phyloP scores from a whole-genome alignment of 2,329 filamentous ascomycete species.

The Coniella vitis region DNA sequence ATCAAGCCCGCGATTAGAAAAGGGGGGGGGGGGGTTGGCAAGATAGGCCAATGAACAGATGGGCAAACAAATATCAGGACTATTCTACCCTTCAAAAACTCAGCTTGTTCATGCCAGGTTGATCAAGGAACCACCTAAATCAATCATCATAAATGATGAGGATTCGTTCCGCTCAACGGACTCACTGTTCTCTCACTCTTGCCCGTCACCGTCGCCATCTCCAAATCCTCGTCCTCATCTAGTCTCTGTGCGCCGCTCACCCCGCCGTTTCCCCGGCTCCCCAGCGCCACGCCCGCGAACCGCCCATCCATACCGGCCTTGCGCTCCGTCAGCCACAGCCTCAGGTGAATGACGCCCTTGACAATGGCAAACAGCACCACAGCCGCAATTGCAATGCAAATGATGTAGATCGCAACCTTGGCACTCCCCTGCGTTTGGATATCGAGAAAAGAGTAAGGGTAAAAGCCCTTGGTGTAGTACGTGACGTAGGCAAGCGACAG shows the following conservation, averaged over 20 bases:
- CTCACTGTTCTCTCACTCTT: slow-evolving; percentile 4
- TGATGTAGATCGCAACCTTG: slow-evolving; percentile 56
- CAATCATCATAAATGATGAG: slow-evolving; percentile 5
- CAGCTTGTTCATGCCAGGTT: too few relatives aligned
- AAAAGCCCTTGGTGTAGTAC: slow-evolving; percentile 61
- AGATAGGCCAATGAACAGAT: too few relatives aligned
- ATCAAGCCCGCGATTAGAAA: too few relatives aligned
- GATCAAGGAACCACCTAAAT: too few relatives aligned
- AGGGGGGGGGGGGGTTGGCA: too few relatives aligned
- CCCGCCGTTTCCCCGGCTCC: slow-evolving; percentile 18
- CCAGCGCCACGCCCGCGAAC: slow-evolving; percentile 26
- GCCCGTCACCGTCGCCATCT: slow-evolving; percentile 3
- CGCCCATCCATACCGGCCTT: slow-evolving; percentile 38
- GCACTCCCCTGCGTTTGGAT: slow-evolving; percentile 40
- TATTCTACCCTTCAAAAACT: too few relatives aligned
- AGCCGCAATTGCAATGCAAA: slow-evolving; percentile 49
- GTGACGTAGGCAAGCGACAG: slow-evolving; percentile 70
- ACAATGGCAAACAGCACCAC: slow-evolving; percentile 47
- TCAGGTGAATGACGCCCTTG: slow-evolving; percentile 43
- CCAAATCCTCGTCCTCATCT: slow-evolving; percentile 4
- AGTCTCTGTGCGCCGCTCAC: background rate
- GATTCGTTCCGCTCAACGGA: background rate
- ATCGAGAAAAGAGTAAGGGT: slow-evolving; percentile 75
- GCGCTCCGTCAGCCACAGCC: slow-evolving; percentile 42
- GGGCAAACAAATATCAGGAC: too few relatives aligned